phyloP scores from a whole-genome alignment of 2,329 filamentous ascomycete species.

The Madurella mycetomatis region DNA sequence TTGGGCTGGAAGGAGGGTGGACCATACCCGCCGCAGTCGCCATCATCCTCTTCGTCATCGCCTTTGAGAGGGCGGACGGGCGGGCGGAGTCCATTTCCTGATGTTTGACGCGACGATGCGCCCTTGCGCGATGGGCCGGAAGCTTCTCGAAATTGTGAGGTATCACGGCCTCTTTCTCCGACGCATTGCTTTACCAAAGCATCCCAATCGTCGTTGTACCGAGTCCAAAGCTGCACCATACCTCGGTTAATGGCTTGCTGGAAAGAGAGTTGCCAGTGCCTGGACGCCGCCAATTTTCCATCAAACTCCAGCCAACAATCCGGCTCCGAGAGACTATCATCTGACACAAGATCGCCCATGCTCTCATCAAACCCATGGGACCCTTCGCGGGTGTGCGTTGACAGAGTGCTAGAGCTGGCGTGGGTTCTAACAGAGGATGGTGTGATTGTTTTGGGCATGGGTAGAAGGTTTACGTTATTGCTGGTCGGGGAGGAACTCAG shows the following conservation, averaged over 20 bases:
- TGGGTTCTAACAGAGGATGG: slow-evolving; percentile 8
- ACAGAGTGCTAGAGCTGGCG: slow-evolving; percentile 21
- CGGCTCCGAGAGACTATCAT: slow-evolving; percentile 24
- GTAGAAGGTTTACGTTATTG: not conserved
- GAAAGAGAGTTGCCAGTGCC: slow-evolving; percentile 12
- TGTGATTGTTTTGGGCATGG: not conserved
- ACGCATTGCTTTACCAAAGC: slow-evolving; percentile 16
- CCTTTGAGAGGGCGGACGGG: not conserved
- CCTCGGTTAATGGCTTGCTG: slow-evolving; percentile 12
- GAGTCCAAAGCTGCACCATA: slow-evolving; percentile 20
- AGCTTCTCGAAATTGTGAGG: slow-evolving; percentile 6
- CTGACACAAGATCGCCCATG: slow-evolving; percentile 18
- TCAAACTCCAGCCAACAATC: slow-evolving; percentile 17
- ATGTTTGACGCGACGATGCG: slow-evolving; percentile 6
- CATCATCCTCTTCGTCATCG: slow-evolving; percentile 22
- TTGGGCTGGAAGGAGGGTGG: slow-evolving; percentile 17
- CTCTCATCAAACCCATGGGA: slow-evolving; percentile 16
- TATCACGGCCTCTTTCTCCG: slow-evolving; percentile 8
- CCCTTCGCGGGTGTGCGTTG: slow-evolving; percentile 10
- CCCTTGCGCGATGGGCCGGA: slow-evolving; percentile 10
- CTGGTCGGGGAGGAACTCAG: not conserved
- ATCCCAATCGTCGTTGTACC: slow-evolving; percentile 24
- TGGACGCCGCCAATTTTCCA: not conserved
- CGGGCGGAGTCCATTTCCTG: slow-evolving; percentile 9
- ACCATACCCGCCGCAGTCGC: slow-evolving; percentile 16